Conservation (phyloP, 169 alveolate genomes). For the Plasmodium ovale region DNA sequence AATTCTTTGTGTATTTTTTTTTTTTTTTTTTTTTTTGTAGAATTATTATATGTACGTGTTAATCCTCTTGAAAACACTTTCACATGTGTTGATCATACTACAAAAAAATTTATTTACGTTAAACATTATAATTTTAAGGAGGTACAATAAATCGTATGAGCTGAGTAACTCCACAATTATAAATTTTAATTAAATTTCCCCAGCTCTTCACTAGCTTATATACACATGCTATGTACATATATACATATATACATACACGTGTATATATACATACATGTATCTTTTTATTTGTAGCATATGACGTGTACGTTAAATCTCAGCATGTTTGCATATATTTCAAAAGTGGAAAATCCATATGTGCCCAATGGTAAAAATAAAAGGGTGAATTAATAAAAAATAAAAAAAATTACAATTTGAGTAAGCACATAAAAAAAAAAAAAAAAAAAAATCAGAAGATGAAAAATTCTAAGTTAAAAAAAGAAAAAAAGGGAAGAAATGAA, state of each 20-base stretch:
- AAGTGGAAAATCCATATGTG: background rate
- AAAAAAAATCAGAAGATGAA: background rate
- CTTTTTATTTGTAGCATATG: too few relatives aligned
- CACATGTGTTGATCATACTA: background rate
- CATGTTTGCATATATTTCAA: background rate
- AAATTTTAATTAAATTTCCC: background rate
- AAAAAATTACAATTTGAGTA: too few relatives aligned
- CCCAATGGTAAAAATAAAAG: background rate
- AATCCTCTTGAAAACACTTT: background rate
- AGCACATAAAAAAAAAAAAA: too few relatives aligned
- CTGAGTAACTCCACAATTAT: background rate
- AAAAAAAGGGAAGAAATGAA: background rate
- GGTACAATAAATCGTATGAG: background rate
- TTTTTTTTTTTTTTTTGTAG: background rate
- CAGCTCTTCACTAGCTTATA: background rate
- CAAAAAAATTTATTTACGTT: background rate
- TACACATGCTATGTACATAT: slow-evolving; percentile 6
- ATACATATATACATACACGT: background rate
- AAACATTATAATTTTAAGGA: background rate
- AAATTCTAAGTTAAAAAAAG: background rate
- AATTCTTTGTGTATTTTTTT: background rate
- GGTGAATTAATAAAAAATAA: background rate
- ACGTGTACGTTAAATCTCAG: background rate
- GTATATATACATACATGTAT: background rate
- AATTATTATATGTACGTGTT: background rate